Base-by-base conservation (phyloP, 129 eudicot species). In the Sambucus nigra region DNA sequence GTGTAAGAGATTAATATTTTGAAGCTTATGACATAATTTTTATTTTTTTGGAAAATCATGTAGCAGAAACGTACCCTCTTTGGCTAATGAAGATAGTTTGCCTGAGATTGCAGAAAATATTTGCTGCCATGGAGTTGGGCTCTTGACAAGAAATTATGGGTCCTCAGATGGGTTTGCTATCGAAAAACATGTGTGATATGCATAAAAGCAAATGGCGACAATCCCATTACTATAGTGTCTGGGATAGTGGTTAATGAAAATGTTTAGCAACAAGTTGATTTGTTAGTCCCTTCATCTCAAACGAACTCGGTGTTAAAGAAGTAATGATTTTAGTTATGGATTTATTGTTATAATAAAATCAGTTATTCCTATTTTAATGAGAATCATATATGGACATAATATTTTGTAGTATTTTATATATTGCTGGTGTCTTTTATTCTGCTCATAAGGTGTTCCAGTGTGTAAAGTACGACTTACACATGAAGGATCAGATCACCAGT, bases 51-150 rank as follows among this genome's bases (percentile, higher is more conserved):
- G 60, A 48, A 68, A 64, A 39, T 69, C 71, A 33, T 56, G 64
- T 58, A 71, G 78, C 68, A 65, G 64, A 25, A 65, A 69, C 72
- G 45, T 44, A 22, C 65, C 52, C 5, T 65, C 66, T 23, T 31
- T 52, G 35, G 65, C 67, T 65, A 62, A 24, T 7, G 75, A 60
- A 44, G 74, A 78, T 38, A 76, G 68, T 68, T 75, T 82, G 55
- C 69, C 82, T 7, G 71, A 63, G 45, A 78, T 86, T 61, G 99
- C 99, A 29, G 95, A 89, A n/a, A 71, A 66, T 31, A 82, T 86
- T 8, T 91, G 99, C 65, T 91, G 89, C 67, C 95, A 91, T 44
- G 99, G 95, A 71, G 87, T 89, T 27, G 87, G 75, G 47, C 50
- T 91, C 63, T 67, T 84, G 33, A 53, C 82, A 26, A 94, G 94